These are phyloP conservation scores for Pyricularia sp. DNA, from an alignment of 2,329 filamentous ascomycete genomes.

Conservation along the genomic window DNA sequence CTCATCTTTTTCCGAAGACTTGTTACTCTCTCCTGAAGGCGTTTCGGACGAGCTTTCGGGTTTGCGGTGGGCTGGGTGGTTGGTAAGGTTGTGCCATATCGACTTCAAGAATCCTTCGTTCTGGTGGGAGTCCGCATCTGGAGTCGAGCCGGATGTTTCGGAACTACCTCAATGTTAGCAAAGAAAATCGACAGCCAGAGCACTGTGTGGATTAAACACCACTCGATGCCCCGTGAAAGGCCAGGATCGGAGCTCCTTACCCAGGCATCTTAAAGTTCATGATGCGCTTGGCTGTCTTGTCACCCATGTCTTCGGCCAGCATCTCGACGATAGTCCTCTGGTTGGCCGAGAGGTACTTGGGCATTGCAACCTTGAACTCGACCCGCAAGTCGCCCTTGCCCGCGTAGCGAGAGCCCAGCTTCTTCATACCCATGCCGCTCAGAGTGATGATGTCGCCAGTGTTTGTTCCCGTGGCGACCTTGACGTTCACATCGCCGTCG, in stretches of 20 bases:
- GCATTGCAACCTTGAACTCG: constrained; percentile 92
- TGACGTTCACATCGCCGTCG: constrained; percentile 82
- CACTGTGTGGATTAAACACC: background rate
- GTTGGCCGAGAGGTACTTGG: constrained; percentile 85
- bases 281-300: constrained; percentile 82
- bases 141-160: background rate
- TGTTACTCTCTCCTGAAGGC: constrained; percentile 5
- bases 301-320: constrained; percentile 90
- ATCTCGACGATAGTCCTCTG: constrained; percentile 91
- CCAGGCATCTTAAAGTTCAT: constrained; percentile 65
- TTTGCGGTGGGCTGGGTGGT: constrained; percentile 48
- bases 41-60: background rate
- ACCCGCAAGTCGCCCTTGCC: constrained; percentile 77
- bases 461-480: constrained; percentile 81
- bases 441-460: constrained; percentile 90
- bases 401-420: constrained; percentile 58
- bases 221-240: background rate
- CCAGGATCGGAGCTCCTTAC: constrained; percentile 28
- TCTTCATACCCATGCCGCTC: constrained; percentile 88
- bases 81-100: constrained; percentile 88
- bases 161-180: background rate
- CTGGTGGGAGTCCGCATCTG: constrained; percentile 46
- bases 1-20: constrained; percentile 10
- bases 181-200: background rate
- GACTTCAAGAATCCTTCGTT: constrained; percentile 88